These are phyloP conservation scores for Drechslera avenae DNA, from an alignment of 2,329 filamentous ascomycete genomes.

Conservation along the genomic window DNA sequence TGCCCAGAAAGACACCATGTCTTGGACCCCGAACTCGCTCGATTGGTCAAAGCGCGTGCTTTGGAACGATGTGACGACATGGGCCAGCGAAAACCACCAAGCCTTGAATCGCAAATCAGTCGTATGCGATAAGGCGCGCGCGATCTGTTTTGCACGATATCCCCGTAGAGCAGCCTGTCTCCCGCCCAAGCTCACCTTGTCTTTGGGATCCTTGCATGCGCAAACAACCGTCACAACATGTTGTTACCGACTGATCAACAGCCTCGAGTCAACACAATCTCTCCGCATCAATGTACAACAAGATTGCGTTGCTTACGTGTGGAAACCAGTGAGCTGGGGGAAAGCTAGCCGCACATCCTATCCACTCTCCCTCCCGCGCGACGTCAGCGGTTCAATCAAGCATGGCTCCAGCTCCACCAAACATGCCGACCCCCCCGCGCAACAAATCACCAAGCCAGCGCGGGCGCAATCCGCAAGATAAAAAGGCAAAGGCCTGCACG, in stretches of 20 bases:
- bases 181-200: no score
- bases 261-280: background rate
- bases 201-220: no score
- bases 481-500: slow-evolving; percentile 12
- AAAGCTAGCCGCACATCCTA: background rate
- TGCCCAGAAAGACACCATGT: slow-evolving; percentile 5
- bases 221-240: background rate
- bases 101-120: slow-evolving; percentile 12
- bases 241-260: background rate
- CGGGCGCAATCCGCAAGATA: slow-evolving; percentile 6
- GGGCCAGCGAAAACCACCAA: background rate
- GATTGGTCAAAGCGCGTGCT: slow-evolving; percentile 4
- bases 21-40: slow-evolving; percentile 3
- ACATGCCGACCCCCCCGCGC: slow-evolving; percentile 29
- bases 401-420: slow-evolving; percentile 16
- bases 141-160: slow-evolving; percentile 21
- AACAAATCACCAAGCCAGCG: slow-evolving; percentile 17
- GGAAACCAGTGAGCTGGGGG: background rate
- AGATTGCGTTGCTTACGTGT: no score
- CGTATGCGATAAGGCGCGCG: slow-evolving; percentile 17
- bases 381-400: slow-evolving; percentile 31
- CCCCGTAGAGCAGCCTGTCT: background rate
- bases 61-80: slow-evolving; percentile 8
- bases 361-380: slow-evolving; percentile 21
- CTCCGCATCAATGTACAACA: background rate